Base-by-base conservation (phyloP, 129 eudicot species). In the Flaveria sonorensis region DNA sequence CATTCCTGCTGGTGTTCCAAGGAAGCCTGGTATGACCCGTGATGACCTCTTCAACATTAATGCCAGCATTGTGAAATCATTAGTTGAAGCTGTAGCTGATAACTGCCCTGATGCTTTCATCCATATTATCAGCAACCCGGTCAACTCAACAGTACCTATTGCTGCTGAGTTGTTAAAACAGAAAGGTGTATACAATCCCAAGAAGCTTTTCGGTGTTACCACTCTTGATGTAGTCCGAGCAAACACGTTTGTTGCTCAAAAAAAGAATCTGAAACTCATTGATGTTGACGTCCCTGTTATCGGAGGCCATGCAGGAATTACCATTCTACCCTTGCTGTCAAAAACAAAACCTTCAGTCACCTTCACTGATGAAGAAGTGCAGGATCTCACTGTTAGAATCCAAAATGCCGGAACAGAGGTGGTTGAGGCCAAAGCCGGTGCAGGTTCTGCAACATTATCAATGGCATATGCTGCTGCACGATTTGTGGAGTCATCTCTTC, bases 391-490 rank as follows among this genome's bases (percentile, higher is more conserved):
- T 7, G 86, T 87, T 64, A 92, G 92, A 82, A 92, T 89, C 62
- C 97, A 92, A 68, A 92, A 92, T 69, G 97, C 92, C 4, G 97
- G 97, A 24, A 92, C 92, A 0, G 96, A 92, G 69, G 97, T 92
- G 50, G 97, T 92, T 10, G 96, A 92, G 84, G 97, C 97, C 0
- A 92, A 92, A 76, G 97, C 97, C 20, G 97, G 97, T 30, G 96
- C 92, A 20, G 97, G 97, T 46, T 92, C 97, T 15, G 96, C 97
- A 57, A 92, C 97, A 6, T 83, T 92, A 43, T 92, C 97, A 3
- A 89, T 92, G 97, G 96, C 97, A 7, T 92, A 89, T 71, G 97
- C 97, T 65, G 96, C 97, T 16, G 97, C 97, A 14, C 52, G 97
- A 46, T 92, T 92, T 80, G 85, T 92, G 24, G 96, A 92, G 85